These are phyloP conservation scores for Ustilago bromivora DNA, from an alignment of 1,284 basidiomycete species.

Conservation along the genomic window DNA sequence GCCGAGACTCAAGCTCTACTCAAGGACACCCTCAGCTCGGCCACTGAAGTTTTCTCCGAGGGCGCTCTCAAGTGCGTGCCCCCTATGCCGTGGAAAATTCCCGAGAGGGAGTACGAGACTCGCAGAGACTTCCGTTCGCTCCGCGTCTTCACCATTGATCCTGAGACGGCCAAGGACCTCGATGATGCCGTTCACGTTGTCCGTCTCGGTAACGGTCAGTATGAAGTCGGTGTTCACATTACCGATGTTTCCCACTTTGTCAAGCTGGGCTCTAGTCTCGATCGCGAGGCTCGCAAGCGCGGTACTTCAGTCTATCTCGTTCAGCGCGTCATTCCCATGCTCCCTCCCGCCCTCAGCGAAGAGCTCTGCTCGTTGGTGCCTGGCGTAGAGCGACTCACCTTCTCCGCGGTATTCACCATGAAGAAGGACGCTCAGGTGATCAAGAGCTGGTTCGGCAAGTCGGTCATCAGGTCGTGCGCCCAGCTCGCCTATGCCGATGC, in stretches of 20 bases:
- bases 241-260: constrained; percentile 95
- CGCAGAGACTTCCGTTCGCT: constrained; percentile 88
- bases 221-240: constrained; percentile 91
- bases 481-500: constrained; percentile 86
- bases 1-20: constrained; percentile 96
- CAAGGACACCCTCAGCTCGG: constrained; percentile 86
- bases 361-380: constrained; percentile 91
- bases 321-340: constrained; percentile 94
- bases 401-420: constrained; percentile 80
- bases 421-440: constrained; percentile 83
- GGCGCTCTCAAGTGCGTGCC: constrained; percentile 96
- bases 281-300: constrained; percentile 96
- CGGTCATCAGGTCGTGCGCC: constrained; percentile 88
- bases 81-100: constrained; percentile 92
- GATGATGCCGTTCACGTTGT: constrained; percentile 94
- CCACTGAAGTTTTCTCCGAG: constrained; percentile 69
- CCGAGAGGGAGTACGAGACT: constrained; percentile 86
- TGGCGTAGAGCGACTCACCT: constrained; percentile 86
- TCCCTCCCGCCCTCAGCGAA: constrained; percentile 89
- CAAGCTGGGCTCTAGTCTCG: constrained; percentile 93
- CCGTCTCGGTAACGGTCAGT: constrained; percentile 87
- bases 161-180: constrained; percentile 86
- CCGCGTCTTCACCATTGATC: constrained; percentile 93
- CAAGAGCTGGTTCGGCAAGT: constrained; percentile 91
- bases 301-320: constrained; percentile 97